A percentile compares a stretch with the other conserved stretches of the same genome.
Evolutionary conservation across 345 rosid genomes (phyloP).

Genomic region (Lumnitzera racemosa): DNA sequence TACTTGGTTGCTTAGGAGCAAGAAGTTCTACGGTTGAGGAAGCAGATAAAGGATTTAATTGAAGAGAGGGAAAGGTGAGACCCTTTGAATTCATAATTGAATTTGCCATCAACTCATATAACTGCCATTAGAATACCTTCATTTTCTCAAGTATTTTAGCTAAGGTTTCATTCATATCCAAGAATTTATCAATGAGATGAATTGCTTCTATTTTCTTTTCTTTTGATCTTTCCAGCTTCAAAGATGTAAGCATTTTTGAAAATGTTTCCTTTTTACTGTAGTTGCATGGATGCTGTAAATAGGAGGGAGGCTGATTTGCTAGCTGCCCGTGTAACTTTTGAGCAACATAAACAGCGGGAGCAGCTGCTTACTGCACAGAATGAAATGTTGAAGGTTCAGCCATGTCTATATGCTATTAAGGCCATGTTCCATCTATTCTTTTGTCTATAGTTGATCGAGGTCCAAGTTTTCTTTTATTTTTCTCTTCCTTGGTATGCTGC

Average conservation of each 20-base stretch:
- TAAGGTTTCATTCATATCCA: too few relatives aligned
- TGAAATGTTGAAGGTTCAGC: conserved; percentile 64
- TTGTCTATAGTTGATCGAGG: too few relatives aligned
- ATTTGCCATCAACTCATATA: background rate
- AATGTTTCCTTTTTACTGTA: conserved; percentile 15
- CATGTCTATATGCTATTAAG: conserved; percentile 6
- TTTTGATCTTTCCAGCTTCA: background rate
- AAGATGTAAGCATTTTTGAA: background rate
- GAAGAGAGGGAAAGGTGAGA: conserved; percentile 74
- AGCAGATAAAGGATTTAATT: conserved; percentile 42
- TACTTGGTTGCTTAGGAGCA: conserved; percentile 44
- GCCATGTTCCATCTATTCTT: background rate
- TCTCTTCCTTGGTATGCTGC: too few relatives aligned
- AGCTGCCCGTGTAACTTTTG: conserved; percentile 43
- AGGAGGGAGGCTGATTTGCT: conserved; percentile 61
- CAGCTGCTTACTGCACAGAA: conserved; percentile 77
- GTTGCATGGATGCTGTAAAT: conserved; percentile 52
- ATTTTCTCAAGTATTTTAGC: background rate
- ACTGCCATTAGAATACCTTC: background rate
- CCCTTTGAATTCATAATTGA: background rate
- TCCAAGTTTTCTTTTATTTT: background rate
- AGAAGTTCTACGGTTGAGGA: conserved; percentile 48
- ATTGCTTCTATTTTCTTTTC: background rate
- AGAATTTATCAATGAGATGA: background rate
- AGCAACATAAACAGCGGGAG: conserved; percentile 73